A percentile compares a stretch with the other conserved stretches of the same genome.
These are phyloP conservation scores for Pythium sp. DNA, from an alignment of 352 stramenopile genomes.

Conservation along the genomic window DNA sequence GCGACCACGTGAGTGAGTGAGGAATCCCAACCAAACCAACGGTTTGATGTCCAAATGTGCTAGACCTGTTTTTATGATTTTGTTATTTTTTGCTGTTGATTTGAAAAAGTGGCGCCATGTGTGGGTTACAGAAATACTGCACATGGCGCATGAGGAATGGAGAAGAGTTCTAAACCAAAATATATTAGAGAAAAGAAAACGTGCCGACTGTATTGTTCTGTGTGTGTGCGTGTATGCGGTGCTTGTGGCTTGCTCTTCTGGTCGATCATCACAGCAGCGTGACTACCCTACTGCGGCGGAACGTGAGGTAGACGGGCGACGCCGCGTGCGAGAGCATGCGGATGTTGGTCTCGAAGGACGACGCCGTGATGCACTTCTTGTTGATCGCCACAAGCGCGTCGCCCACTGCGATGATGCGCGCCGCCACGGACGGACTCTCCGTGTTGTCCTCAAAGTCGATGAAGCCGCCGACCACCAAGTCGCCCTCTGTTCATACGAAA, in stretches of 20 bases:
- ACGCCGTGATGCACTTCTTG: conserved; percentile 86
- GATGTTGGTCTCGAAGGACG: conserved; percentile 86
- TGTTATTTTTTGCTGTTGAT: not conserved
- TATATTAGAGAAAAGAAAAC: conserved; percentile 7
- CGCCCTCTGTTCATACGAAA: conserved; percentile 42
- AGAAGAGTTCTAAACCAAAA: not conserved
- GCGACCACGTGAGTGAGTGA: conserved; percentile 9
- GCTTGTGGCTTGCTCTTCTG: not conserved
- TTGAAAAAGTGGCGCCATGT: not conserved
- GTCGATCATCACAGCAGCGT: conserved; percentile 45
- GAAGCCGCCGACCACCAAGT: conserved; percentile 75
- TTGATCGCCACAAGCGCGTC: conserved; percentile 84
- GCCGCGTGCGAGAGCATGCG: conserved; percentile 72
- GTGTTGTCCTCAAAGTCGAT: conserved; percentile 82
- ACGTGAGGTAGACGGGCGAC: conserved; percentile 84
- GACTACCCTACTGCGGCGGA: conserved; percentile 60
- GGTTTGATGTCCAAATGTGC: not conserved
- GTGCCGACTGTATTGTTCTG: not conserved
- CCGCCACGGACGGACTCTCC: conserved; percentile 74
- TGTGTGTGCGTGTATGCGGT: not conserved
- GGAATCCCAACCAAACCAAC: not conserved
- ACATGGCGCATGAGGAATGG: not conserved
- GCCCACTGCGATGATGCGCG: conserved; percentile 72
- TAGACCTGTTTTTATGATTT: conserved; percentile 1
- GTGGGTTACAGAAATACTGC: conserved; percentile 10